These are phyloP conservation scores for Colletotrichum lentis DNA, from an alignment of 2,329 filamentous ascomycete genomes.

Conservation along the genomic window DNA sequence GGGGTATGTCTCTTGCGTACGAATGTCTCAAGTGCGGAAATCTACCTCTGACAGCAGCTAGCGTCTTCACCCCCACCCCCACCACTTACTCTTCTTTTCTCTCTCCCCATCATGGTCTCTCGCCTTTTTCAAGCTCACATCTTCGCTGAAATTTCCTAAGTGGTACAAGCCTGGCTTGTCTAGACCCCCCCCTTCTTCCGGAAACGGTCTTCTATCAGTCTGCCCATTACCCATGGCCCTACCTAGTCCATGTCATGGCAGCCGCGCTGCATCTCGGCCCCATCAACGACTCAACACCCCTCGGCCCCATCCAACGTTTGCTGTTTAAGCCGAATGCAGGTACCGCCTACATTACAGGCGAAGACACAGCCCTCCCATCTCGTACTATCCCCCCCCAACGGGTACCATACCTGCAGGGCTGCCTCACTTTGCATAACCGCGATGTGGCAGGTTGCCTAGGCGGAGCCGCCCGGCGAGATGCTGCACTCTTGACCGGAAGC, in stretches of 20 bases:
- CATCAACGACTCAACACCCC: neutral
- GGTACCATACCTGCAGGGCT: constrained; percentile 16
- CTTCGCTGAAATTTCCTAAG: constrained; percentile 28
- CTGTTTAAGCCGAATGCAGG: constrained; percentile 29
- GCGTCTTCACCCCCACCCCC: neutral
- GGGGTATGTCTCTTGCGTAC: constrained; percentile 13
- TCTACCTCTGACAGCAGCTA: neutral
- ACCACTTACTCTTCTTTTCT: neutral
- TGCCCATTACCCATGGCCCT: constrained; percentile 2
- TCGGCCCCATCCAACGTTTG: constrained; percentile 21
- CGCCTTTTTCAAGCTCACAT: constrained; percentile 12
- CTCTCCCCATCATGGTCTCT: constrained; percentile 26
- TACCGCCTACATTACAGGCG: constrained; percentile 10
- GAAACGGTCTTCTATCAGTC: neutral
- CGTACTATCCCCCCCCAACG: constrained; percentile 2
- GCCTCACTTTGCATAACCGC: constrained; percentile 23
- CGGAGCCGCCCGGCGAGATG: constrained; percentile 20
- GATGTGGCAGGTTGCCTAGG: constrained; percentile 16
- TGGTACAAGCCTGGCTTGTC: constrained; percentile 1
- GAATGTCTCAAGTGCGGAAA: constrained; percentile 26
- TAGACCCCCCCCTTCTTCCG: constrained; percentile 9
- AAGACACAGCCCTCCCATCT: neutral
- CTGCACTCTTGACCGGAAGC: constrained; percentile 20
- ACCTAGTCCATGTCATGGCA: constrained; percentile 14
- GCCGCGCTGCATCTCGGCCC: constrained; percentile 30